Conservation (phyloP, 2,329 filamentous ascomycete species). For the Huntiella decipiens region DNA sequence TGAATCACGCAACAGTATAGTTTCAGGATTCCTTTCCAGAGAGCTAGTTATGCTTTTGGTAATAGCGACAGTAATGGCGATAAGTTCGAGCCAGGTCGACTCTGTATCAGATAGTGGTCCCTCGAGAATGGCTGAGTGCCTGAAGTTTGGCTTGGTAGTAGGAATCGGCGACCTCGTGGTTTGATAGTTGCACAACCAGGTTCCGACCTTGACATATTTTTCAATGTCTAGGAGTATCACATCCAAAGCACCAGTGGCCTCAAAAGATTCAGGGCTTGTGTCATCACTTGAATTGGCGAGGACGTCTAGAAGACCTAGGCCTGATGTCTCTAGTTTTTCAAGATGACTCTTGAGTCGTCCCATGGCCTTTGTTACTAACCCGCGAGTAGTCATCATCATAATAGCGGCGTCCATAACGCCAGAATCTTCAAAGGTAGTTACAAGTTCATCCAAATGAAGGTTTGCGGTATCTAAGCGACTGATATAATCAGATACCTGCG, state of each 20-base stretch:
- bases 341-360: conserved; percentile 66
- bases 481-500: conserved; percentile 73
- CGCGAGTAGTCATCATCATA: conserved; percentile 74
- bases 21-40: conserved; percentile 13
- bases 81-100: conserved; percentile 39
- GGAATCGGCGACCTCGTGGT: neutral
- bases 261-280: neutral
- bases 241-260: conserved; percentile 29
- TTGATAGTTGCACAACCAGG: conserved; percentile 85
- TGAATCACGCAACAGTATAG: neutral
- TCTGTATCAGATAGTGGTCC: conserved; percentile 34
- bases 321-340: conserved; percentile 55
- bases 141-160: neutral
- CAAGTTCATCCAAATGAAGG: conserved; percentile 56
- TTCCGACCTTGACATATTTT: conserved; percentile 81
- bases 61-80: conserved; percentile 41
- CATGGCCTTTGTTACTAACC: conserved; percentile 69
- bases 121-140: conserved; percentile 9
- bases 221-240: conserved; percentile 61
- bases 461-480: conserved; percentile 57
- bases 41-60: conserved; percentile 17
- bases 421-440: conserved; percentile 75
- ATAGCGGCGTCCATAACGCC: conserved; percentile 88
- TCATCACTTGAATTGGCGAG: conserved; percentile 25
- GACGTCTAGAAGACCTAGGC: conserved; percentile 53